Evolutionary conservation across 257 asterid species (phyloP), one percentile per base, ranked within the genome.

Genomic region (Anisodus acutangulus): DNA sequence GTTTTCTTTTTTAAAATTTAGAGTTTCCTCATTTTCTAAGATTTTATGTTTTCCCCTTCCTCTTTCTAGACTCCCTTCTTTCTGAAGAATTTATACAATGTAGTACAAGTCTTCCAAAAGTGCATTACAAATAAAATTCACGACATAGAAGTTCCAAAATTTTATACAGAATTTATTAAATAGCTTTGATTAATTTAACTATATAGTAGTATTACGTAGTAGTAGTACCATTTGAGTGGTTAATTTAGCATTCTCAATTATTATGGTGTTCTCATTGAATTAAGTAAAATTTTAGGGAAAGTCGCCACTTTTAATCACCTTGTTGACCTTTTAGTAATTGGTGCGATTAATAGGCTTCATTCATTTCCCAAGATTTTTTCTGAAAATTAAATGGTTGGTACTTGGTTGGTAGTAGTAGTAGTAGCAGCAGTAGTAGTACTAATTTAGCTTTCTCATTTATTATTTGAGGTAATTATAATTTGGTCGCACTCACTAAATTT

Each of bases 281-380:
- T 74, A 49, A 74, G 80, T 49, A 74, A 74, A 74, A 49, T 39
- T 74, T 47, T 12, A 5, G 43, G 43, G 80, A 22, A 74, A 74
- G 12, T 72, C 80, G 41, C 39, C 80, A 72, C n/a, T 45, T 72
- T 45, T 72, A 72, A 71, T 71, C 58, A n/a, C 58, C 43, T 71
- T 71, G 58, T 45, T 71, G 80, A 71, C 80, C 80, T 71, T 43
- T 71, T 47, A 47, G 80, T 47, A 72, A 72, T 72, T 47, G 59
- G 80, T 19, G 80, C 47, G 19, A 47, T 55, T 19, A n/a, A 72
- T 47, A 47, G 59, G 59, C 59, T 47, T 47, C 17, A 74, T 74
- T 47, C n/a, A 47, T 47, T 74, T 19, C n/a, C 80, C 80, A 19
- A 19, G 2, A 3, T 2, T 9, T 5, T 72, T 22, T 71, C 58